These are phyloP conservation scores for Nicotiana tabacum DNA, from an alignment of 257 asterid species.

Conservation along the genomic window DNA sequence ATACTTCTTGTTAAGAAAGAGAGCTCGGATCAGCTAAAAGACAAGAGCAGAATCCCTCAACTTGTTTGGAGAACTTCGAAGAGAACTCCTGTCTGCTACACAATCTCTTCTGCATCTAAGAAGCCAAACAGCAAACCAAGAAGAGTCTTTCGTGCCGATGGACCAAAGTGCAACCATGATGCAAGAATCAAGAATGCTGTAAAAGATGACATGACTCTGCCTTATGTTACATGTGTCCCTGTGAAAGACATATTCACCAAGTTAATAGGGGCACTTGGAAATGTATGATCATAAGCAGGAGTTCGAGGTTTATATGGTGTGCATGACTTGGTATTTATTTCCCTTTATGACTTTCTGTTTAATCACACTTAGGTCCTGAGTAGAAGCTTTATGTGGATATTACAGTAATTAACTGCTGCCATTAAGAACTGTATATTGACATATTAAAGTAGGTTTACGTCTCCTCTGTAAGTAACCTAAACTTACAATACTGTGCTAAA, in stretches of 20 bases:
- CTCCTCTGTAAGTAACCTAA: background rate
- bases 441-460: background rate
- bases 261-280: slow-evolving; percentile 34
- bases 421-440: background rate
- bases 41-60: slow-evolving; percentile 10
- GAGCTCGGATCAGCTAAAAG: slow-evolving; percentile 5
- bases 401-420: background rate
- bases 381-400: background rate
- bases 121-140: slow-evolving; percentile 7
- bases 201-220: background rate
- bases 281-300: slow-evolving; percentile 1
- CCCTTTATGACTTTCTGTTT: background rate
- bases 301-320: background rate
- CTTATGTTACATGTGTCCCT: slow-evolving; percentile 36
- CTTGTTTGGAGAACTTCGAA: slow-evolving; percentile 55
- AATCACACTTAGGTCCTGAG: background rate
- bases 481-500: background rate
- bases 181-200: slow-evolving; percentile 8
- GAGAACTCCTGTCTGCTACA: slow-evolving; percentile 56
- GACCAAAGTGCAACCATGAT: background rate
- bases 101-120: slow-evolving; percentile 18
- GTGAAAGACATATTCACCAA: slow-evolving; percentile 42
- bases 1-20: background rate
- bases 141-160: background rate
- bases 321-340: background rate